Evolutionary conservation across 176 grass and related monocot species (phyloP).

Genomic region (Canna indica): DNA sequence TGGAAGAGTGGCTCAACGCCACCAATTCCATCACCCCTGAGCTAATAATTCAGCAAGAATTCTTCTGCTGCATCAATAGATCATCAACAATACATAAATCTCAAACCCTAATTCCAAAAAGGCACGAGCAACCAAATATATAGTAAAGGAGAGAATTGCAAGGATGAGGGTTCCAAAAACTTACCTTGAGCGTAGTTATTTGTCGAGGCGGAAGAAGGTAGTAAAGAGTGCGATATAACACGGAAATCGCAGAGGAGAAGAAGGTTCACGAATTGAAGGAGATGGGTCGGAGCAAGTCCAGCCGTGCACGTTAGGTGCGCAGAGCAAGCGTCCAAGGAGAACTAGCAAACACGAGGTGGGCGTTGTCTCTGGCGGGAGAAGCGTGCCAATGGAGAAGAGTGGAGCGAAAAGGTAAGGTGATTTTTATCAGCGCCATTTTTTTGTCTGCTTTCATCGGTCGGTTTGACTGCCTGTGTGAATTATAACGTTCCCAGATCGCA

Average conservation of each 20-base stretch:
- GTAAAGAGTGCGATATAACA: no score
- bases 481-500: not conserved
- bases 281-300: not conserved
- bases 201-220: not conserved
- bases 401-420: no score
- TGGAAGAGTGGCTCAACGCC: slow-evolving; percentile 40
- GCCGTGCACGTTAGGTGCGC: not conserved
- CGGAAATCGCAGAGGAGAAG: no score
- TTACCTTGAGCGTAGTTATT: not conserved
- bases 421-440: not conserved
- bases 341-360: not conserved
- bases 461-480: not conserved
- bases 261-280: not conserved
- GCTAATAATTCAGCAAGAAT: not conserved
- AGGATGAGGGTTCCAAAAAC: not conserved
- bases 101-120: not conserved
- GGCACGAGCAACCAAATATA: not conserved
- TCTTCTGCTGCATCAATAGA: not conserved
- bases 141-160: not conserved
- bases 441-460: not conserved
- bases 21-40: slow-evolving; percentile 48
- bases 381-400: not conserved
- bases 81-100: not conserved
- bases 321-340: not conserved
- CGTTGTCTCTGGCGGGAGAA: not conserved